phyloP scores from a whole-genome alignment of 768 basidiomycete species.

The Phylloporus scabripes region DNA sequence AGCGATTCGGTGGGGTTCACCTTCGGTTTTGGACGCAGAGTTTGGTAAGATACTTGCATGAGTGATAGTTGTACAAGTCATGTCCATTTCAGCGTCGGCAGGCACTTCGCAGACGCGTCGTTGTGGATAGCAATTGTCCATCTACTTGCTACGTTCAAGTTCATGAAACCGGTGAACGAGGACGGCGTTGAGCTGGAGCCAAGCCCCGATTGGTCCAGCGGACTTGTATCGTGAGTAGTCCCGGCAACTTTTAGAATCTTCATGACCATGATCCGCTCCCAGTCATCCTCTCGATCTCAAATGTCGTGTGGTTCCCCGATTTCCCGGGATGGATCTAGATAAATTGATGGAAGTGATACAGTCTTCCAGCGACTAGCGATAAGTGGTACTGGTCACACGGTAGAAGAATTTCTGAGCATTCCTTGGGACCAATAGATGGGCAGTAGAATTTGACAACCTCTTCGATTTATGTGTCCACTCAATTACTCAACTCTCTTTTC shows the following conservation, averaged over 20 bases:
- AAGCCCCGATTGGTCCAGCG: constrained; percentile 24
- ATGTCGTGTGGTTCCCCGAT: constrained; percentile 23
- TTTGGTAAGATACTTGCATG: constrained; percentile 14
- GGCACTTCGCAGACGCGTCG: constrained; percentile 29
- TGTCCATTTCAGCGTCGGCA: constrained; percentile 18
- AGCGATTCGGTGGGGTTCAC: constrained; percentile 17
- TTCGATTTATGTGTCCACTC: no score
- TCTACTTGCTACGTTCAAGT: constrained; percentile 27
- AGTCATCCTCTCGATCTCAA: constrained; percentile 28
- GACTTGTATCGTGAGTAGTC: constrained; percentile 24
- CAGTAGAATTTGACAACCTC: no score
- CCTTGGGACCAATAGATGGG: no score
- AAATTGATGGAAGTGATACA: constrained; percentile 14
- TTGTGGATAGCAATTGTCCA: constrained; percentile 30
- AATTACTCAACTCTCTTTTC: no score
- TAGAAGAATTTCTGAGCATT: not conserved
- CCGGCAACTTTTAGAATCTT: not conserved
- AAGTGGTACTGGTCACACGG: not conserved
- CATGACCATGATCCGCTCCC: constrained; percentile 1
- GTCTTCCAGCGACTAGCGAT: constrained; percentile 9
- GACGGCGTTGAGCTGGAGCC: constrained; percentile 24
- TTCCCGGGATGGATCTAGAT: constrained; percentile 12
- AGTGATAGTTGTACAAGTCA: constrained; percentile 1
- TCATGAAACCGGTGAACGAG: constrained; percentile 25
- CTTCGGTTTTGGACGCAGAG: constrained; percentile 29